These are phyloP conservation scores for Cadophora luteo-olivacea DNA, from an alignment of 2,329 filamentous ascomycete genomes.

Conservation along the genomic window DNA sequence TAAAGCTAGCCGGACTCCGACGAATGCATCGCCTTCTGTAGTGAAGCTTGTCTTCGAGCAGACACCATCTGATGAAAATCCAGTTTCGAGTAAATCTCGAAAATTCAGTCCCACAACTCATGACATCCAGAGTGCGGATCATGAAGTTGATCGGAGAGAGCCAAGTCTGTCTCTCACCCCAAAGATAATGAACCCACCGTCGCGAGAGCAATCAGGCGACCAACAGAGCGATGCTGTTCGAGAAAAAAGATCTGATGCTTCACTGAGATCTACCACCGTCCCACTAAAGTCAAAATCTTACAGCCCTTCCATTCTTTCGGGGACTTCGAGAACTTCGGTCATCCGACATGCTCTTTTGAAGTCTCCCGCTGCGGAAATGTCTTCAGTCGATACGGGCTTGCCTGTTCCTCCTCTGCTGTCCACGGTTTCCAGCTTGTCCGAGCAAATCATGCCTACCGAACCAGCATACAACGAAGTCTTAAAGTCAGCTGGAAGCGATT, in stretches of 20 bases:
- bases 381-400: conserved; percentile 36
- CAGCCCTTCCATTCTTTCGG: conserved; percentile 37
- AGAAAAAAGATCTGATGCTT: conserved; percentile 30
- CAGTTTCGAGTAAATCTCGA: background rate
- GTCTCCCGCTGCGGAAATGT: conserved; percentile 30
- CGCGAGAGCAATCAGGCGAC: background rate
- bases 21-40: conserved; percentile 1
- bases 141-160: conserved; percentile 1
- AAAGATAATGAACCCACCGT: background rate
- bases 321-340: conserved; percentile 36
- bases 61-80: background rate
- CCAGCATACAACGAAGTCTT: conserved; percentile 7
- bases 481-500: conserved; percentile 5
- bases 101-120: conserved; percentile 10
- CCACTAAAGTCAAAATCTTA: conserved; percentile 32
- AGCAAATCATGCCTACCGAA: conserved; percentile 10
- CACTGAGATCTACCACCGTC: conserved; percentile 28
- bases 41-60: background rate
- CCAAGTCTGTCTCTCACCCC: background rate
- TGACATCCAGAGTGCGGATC: background rate
- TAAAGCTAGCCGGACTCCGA: conserved; percentile 3
- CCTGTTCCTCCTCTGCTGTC: conserved; percentile 38
- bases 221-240: conserved; percentile 11
- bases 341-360: conserved; percentile 40
- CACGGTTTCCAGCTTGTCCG: conserved; percentile 19